Conservation (phyloP, 1,284 basidiomycete species). For the Microstroma glucosiphilum region DNA sequence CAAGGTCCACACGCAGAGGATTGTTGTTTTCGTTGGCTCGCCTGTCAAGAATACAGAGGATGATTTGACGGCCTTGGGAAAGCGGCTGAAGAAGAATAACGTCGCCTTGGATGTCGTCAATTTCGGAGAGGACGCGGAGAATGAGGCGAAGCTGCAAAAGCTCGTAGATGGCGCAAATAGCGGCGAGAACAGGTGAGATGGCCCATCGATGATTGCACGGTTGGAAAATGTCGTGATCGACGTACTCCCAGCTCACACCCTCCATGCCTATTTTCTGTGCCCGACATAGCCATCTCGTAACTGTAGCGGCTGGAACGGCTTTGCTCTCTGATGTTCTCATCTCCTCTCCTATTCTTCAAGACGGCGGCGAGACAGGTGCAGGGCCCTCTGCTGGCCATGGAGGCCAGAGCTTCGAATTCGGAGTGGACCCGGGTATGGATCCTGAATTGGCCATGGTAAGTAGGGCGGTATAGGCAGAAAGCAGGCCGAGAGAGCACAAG, state of each 20-base stretch:
- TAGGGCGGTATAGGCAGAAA: conserved; percentile 11
- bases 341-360: conserved; percentile 74
- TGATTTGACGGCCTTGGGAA: conserved; percentile 67
- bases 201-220: conserved; percentile 14
- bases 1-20: conserved; percentile 92
- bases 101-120: conserved; percentile 87
- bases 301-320: conserved; percentile 66
- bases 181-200: conserved; percentile 70
- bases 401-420: conserved; percentile 62
- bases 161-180: conserved; percentile 73
- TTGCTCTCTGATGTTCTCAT: conserved; percentile 79
- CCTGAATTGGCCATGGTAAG: conserved; percentile 92
- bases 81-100: conserved; percentile 99
- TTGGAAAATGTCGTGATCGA: background rate
- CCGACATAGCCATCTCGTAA: conserved; percentile 62
- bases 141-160: conserved; percentile 61
- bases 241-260: background rate
- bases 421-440: conserved; percentile 87
- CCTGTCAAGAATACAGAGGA: conserved; percentile 55
- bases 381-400: conserved; percentile 34
- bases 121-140: conserved; percentile 59
- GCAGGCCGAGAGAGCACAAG: background rate
- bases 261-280: background rate
- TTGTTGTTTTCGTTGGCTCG: conserved; percentile 86
- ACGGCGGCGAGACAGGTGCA: conserved; percentile 64